Evolutionary conservation across 768 basidiomycete genomes (phyloP).

Genomic region (Leccinum ochraceum): DNA sequence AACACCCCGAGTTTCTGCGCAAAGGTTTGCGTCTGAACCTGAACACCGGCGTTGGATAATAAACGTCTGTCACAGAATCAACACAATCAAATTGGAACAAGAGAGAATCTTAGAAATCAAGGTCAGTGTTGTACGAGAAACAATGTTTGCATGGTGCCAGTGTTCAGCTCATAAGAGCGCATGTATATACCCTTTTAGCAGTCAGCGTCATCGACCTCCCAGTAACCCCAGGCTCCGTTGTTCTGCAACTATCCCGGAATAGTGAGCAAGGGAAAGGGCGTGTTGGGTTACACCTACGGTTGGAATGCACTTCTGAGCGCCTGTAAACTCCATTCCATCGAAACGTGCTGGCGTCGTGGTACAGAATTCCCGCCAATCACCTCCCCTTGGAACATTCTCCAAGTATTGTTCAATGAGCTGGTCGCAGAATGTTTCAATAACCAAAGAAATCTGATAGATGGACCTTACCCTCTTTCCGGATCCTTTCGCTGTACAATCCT

Average conservation of each 20-base stretch:
- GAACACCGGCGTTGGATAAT: too few relatives aligned
- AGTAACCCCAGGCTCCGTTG: too few relatives aligned
- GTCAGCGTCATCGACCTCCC: too few relatives aligned
- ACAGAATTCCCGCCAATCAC: constrained; percentile 36
- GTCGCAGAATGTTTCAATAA: not conserved
- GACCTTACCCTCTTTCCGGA: constrained; percentile 28
- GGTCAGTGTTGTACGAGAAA: too few relatives aligned
- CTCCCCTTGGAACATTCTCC: constrained; percentile 26
- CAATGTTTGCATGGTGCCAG: too few relatives aligned
- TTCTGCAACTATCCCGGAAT: too few relatives aligned
- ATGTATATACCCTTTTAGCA: too few relatives aligned
- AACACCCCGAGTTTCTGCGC: not conserved
- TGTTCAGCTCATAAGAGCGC: too few relatives aligned
- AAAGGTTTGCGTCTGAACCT: not conserved
- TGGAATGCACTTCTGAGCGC: constrained; percentile 26
- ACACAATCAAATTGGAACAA: too few relatives aligned
- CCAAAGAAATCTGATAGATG: not conserved
- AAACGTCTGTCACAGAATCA: too few relatives aligned
- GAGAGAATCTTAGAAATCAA: too few relatives aligned
- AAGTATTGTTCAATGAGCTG: constrained; percentile 35
- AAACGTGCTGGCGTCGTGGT: constrained; percentile 35
- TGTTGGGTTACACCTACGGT: not conserved
- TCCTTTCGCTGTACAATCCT: constrained; percentile 28
- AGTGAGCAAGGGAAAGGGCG: too few relatives aligned
- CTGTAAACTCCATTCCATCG: constrained; percentile 24